phyloP scores from a whole-genome alignment of 192 early-diverging fungal species.

The Spinellus fusiger region DNA sequence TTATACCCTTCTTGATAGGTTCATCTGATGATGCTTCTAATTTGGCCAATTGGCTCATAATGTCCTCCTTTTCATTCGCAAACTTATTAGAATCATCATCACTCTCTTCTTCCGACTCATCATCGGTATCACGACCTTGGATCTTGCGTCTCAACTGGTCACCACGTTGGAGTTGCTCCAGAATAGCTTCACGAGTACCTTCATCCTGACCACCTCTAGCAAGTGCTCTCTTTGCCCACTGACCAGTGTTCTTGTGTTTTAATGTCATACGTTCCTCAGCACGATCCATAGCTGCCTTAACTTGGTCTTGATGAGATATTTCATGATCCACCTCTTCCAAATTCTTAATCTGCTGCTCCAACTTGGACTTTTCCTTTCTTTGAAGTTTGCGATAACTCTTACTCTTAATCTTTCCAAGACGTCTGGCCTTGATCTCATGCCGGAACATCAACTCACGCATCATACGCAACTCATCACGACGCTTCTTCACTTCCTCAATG shows the following conservation, averaged over 20 bases:
- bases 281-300: conserved; percentile 70
- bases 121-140: conserved; percentile 48
- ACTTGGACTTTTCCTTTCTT: conserved; percentile 69
- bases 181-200: conserved; percentile 69
- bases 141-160: conserved; percentile 81
- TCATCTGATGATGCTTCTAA: conserved; percentile 43
- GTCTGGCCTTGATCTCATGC: conserved; percentile 84
- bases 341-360: conserved; percentile 43
- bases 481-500: conserved; percentile 71
- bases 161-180: conserved; percentile 76
- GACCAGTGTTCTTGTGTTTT: conserved; percentile 91
- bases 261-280: conserved; percentile 90
- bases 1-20: conserved; percentile 68
- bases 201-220: conserved; percentile 51
- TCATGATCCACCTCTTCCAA: conserved; percentile 63
- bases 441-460: conserved; percentile 95
- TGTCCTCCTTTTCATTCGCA: conserved; percentile 24
- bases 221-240: conserved; percentile 90
- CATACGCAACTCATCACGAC: conserved; percentile 74
- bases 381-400: conserved; percentile 88
- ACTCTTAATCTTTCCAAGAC: conserved; percentile 96
- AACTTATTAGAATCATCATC: conserved; percentile 43
- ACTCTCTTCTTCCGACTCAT: conserved; percentile 29
- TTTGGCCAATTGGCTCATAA: conserved; percentile 35
- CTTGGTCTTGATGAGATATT: conserved; percentile 53